Evolutionary conservation across 2,329 filamentous ascomycete genomes (phyloP), one percentile per base, ranked within the genome.

Genomic region (Onygenales sp.): DNA sequence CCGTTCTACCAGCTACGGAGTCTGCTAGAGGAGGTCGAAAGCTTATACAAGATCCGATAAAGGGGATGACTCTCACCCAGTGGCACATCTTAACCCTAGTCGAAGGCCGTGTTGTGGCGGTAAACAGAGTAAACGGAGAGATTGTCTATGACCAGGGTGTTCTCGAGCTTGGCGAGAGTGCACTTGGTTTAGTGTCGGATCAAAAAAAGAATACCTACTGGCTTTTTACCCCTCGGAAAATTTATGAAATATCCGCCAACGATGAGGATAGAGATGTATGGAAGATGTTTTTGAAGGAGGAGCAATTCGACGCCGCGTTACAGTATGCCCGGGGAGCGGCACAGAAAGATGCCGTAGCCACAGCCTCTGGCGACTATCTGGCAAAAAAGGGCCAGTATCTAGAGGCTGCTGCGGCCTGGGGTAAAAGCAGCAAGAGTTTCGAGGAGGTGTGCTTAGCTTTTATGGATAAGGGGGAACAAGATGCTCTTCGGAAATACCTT

Each of bases 191-290:
- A 14, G 85, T 90, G 50, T 85, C 92, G 7, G 93, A 98, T 69
- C 80, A 87, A 56, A 92, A 93, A 68, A 95, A 96, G 75, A 94
- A 92, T 64, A 98, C 93, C 0, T 96, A 92, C 66, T 98, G 94
- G 93, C 79, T 98, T 2, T 95, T 97, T 65, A 97, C 92, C 0
- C 80, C 82, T 0, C 81, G 88, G 54, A 90, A 95, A 63, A 95
- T 98, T 50, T 96, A 90, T 61, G 93, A 98, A 71, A 86, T 98
- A 55, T 87, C 93, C 10, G 86, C 92, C 10, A 86, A 84, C 44
- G 89, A 97, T 53, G 93, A 98, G 68, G 88, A 91, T 60, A 78
- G 93, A 60, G 88, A 97, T 66, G 83, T 97, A 13, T 98, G 93
- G 93, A 89, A 89, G 66, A 89, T 97, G 51, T 87, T 97, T 82